Percentiles rank a stretch among this genome's conserved stretches.
These are phyloP conservation scores for Diospyros lotus DNA, from an alignment of 148 eudicot species.

Conservation along the genomic window DNA sequence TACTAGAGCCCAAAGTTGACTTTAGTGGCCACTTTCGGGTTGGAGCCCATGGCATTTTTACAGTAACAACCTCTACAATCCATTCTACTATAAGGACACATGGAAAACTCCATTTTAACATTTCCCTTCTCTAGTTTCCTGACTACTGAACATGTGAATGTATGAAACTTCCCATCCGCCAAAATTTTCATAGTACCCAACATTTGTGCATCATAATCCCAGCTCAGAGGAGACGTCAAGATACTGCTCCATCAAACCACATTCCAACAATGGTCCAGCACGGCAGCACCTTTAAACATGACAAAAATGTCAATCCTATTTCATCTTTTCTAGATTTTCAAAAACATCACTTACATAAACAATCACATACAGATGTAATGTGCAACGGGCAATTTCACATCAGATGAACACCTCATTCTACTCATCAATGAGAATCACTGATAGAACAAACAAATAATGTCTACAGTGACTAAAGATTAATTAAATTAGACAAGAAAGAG, in stretches of 20 bases:
- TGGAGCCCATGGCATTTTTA: too few relatives aligned
- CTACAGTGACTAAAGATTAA: neutral
- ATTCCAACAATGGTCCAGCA: neutral
- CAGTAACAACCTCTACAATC: too few relatives aligned
- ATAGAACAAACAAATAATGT: neutral
- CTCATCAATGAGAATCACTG: neutral
- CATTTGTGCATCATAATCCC: neutral
- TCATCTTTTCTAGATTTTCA: constrained; percentile 4
- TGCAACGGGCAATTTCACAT: neutral
- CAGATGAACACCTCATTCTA: neutral
- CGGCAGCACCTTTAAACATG: neutral
- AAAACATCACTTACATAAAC: constrained; percentile 2
- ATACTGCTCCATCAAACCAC: neutral
- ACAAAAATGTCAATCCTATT: neutral
- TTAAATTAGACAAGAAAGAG: neutral
- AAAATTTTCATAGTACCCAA: neutral
- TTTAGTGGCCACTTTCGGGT: too few relatives aligned
- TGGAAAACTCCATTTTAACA: neutral
- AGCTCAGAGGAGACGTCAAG: constrained; percentile 3
- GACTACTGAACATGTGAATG: neutral
- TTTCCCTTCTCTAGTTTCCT: neutral
- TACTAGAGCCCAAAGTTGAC: too few relatives aligned
- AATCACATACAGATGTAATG: neutral
- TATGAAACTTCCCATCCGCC: constrained; percentile 5
- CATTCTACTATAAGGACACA: neutral